Base-by-base conservation (phyloP, 371 early-diverging fungal species). In the Capniomyces stellatus region DNA sequence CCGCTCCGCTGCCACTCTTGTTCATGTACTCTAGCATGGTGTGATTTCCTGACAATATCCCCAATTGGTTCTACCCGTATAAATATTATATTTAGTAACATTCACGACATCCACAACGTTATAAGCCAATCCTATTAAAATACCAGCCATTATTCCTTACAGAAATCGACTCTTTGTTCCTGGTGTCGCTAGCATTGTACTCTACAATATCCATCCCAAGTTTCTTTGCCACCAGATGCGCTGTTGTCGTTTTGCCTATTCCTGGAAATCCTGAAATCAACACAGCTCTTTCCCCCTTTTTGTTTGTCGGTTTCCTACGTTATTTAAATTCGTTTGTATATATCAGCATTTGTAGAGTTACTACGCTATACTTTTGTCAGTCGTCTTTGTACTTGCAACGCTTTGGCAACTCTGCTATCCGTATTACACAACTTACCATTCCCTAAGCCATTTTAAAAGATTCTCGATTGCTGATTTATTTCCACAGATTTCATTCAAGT, bases 111-210 rank as follows among this genome's bases (percentile, higher is more conserved):
- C 19, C 21, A 25, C 21, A 21, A 4, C 25, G 46, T 46, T 23
- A 19, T 40, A 40, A 40, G 40, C 19, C 13, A 19, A 15, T 15
- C 15, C 13, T 21, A 46, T 46, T 23, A 10, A 46, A 10, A 46
- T 46, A 23, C 19, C 25, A 21, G 19, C 8, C 13, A 10, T 46
- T 12, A 24, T 4, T 13, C 25, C 21, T 15, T 49, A 49, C 49
- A 18, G 25, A 29, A 49, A 49, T 49, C 3, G 81, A 61, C 43
- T 75, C 84, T 64, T 98, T 98, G 73, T 77, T 95, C 55, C 99
- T 80, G 3, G 84, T 78, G 69, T 99, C 99, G 70, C 96, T 93
- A 41, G 99, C 99, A 66, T 99, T 99, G 56, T 97, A 94, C 70
- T 99, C 99, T 1, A 97, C 62, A 4, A 85, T 67, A n/a, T 87